These are phyloP conservation scores for Verticillium nubilum DNA, from an alignment of 2,329 filamentous ascomycete species.

Conservation along the genomic window DNA sequence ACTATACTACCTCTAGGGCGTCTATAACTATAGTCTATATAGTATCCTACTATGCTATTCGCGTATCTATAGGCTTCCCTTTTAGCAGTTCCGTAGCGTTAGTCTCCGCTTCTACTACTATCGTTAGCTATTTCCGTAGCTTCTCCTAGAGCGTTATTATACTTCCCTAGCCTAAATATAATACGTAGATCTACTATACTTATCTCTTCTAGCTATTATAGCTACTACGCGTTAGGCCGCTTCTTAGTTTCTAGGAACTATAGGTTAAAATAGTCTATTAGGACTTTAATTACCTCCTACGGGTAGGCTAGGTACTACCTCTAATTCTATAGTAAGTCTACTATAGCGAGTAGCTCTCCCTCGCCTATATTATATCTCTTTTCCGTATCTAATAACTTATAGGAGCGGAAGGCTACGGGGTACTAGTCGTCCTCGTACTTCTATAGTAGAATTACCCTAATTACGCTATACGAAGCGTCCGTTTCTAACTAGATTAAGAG, in stretches of 20 bases:
- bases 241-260: not conserved
- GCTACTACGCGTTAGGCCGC: not conserved
- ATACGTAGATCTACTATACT: too few species aligned
- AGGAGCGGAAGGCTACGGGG: conserved; percentile 3
- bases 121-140: too few species aligned
- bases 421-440: conserved; percentile 2
- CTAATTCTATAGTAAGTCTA: conserved; percentile 3
- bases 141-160: too few species aligned
- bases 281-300: conserved; percentile 1
- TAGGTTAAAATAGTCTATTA: not conserved
- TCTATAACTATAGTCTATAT: not conserved
- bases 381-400: conserved; percentile 1
- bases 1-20: not conserved
- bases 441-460: not conserved
- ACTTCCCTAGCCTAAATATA: too few species aligned
- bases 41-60: not conserved
- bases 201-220: too few species aligned
- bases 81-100: too few species aligned
- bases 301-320: not conserved
- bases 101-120: too few species aligned
- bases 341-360: conserved; percentile 6
- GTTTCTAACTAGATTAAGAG: conserved; percentile 1
- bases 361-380: conserved; percentile 11
- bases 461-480: not conserved
- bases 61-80: too few species aligned